phyloP scores from a whole-genome alignment of 2,329 filamentous ascomycete genomes.

The Alternaria infectoria region DNA sequence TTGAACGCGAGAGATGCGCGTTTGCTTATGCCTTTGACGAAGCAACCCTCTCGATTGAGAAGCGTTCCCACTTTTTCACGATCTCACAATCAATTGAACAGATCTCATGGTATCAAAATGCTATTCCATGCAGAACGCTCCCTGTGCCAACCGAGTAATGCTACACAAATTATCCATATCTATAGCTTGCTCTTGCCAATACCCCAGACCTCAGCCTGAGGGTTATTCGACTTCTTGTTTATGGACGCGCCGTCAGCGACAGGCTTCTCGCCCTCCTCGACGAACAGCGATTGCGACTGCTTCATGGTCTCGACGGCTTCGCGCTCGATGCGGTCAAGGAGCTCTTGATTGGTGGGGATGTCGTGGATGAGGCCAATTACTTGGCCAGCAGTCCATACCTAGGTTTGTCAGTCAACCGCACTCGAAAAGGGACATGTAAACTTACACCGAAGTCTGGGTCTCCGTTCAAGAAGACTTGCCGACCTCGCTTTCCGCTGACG shows the following conservation, averaged over 20 bases:
- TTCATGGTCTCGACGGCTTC: constrained; percentile 53
- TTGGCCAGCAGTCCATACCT: constrained; percentile 97
- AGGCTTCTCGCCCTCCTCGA: constrained; percentile 27
- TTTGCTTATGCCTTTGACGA: background rate
- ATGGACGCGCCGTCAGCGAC: constrained; percentile 32
- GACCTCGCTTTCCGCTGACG: constrained; percentile 88
- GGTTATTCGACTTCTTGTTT: constrained; percentile 47
- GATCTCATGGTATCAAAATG: background rate
- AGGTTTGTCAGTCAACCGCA: constrained; percentile 14
- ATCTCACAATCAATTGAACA: background rate
- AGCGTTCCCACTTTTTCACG: background rate
- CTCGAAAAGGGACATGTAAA: background rate
- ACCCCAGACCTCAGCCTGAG: constrained; percentile 50
- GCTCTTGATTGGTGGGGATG: constrained; percentile 56
- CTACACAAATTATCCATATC: background rate
- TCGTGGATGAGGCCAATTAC: constrained; percentile 72
- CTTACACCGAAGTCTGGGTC: constrained; percentile 79
- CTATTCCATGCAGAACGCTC: background rate
- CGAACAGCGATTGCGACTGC: constrained; percentile 47
- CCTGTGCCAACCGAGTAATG: background rate
- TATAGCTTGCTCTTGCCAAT: constrained; percentile 54
- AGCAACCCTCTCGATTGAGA: background rate
- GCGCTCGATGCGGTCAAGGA: constrained; percentile 54
- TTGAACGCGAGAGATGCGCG: background rate
- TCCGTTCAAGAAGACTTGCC: constrained; percentile 90